These are phyloP conservation scores for Ramalina intermedia DNA, from an alignment of 495 filamentous ascomycete species.

Conservation along the genomic window DNA sequence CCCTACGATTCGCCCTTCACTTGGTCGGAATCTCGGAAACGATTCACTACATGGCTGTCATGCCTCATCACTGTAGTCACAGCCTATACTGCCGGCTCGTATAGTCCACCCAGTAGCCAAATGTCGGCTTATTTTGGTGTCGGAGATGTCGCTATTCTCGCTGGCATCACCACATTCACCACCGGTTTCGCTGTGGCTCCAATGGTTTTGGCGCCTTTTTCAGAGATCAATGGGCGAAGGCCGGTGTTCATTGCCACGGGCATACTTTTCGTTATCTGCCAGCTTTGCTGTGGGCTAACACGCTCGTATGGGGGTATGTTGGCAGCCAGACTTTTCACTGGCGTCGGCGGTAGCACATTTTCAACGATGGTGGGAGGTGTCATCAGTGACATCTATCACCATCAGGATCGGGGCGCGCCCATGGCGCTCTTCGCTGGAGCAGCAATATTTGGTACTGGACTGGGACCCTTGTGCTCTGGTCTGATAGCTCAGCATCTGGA, in stretches of 20 bases:
- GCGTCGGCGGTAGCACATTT: constrained; percentile 66
- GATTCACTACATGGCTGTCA: constrained; percentile 56
- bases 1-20: constrained; percentile 55
- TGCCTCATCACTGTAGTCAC: constrained; percentile 64
- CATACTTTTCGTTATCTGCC: constrained; percentile 50
- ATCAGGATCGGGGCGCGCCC: constrained; percentile 54
- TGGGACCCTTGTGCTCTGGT: constrained; percentile 60
- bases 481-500: constrained; percentile 49
- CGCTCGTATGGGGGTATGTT: constrained; percentile 58
- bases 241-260: constrained; percentile 69
- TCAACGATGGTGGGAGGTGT: constrained; percentile 89
- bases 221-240: constrained; percentile 71
- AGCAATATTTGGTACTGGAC: constrained; percentile 67
- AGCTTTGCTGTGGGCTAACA: constrained; percentile 67
- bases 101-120: constrained; percentile 50
- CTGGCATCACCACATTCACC: constrained; percentile 77
- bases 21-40: constrained; percentile 59
- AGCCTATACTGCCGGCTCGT: constrained; percentile 70
- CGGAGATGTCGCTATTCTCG: constrained; percentile 46
- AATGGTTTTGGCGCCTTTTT: constrained; percentile 83
- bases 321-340: constrained; percentile 60
- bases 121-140: constrained; percentile 50
- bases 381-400: constrained; percentile 72
- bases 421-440: constrained; percentile 76
- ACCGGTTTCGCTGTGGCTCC: constrained; percentile 72